Conservation (phyloP, 768 basidiomycete genomes). For the Suillus hirtellus region DNA sequence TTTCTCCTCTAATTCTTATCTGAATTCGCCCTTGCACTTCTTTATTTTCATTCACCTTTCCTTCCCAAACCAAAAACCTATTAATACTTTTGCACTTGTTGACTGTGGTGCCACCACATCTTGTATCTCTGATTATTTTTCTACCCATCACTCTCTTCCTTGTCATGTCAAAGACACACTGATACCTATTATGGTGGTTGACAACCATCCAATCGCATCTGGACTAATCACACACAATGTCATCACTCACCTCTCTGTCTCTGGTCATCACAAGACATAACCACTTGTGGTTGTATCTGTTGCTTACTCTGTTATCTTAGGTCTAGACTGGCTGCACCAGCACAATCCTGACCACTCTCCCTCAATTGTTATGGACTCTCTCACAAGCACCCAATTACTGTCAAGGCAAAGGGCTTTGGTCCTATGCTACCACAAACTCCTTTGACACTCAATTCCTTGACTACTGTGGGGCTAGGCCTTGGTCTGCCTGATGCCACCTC, state of each 20-base stretch:
- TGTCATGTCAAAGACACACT: slow-evolving; percentile 29
- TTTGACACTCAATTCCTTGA: neutral
- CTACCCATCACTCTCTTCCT: slow-evolving; percentile 33
- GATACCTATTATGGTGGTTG: slow-evolving; percentile 37
- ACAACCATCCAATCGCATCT: slow-evolving; percentile 39
- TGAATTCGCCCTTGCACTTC: neutral
- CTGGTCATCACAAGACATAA: slow-evolving; percentile 29
- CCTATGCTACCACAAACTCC: slow-evolving; percentile 23
- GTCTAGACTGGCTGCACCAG: slow-evolving; percentile 6
- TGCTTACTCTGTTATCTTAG: slow-evolving; percentile 29
- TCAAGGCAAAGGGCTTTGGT: slow-evolving; percentile 29
- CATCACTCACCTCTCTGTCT: slow-evolving; percentile 28
- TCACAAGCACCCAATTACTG: slow-evolving; percentile 20
- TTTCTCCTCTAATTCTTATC: neutral
- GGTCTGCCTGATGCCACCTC: slow-evolving; percentile 12
- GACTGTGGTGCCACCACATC: slow-evolving; percentile 39
- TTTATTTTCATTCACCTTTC: neutral
- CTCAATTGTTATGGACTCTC: slow-evolving; percentile 21
- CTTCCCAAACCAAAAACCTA: slow-evolving; percentile 12
- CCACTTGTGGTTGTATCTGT: slow-evolving; percentile 34
- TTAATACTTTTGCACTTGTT: slow-evolving; percentile 36
- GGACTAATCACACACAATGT: slow-evolving; percentile 42
- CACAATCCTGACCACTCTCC: slow-evolving; percentile 20
- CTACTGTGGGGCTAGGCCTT: slow-evolving; percentile 13
- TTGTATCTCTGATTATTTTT: slow-evolving; percentile 38